phyloP scores from a whole-genome alignment of 805 yeast species.

The Candida andamanensis region DNA sequence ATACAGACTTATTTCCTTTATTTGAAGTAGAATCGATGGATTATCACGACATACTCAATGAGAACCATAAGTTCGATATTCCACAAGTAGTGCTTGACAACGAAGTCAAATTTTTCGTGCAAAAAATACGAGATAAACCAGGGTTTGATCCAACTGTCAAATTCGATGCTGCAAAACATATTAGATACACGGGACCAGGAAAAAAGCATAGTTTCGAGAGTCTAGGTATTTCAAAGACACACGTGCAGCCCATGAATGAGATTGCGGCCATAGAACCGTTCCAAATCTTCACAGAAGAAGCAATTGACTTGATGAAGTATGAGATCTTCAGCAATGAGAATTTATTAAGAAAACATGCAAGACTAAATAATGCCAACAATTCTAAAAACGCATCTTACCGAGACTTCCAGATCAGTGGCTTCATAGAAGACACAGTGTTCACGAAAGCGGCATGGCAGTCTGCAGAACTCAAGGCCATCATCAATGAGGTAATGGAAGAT shows the following conservation, averaged over 20 bases:
- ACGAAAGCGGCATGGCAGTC: conserved; percentile 20
- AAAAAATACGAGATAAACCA: conserved; percentile 3
- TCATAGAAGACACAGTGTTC: conserved; percentile 17
- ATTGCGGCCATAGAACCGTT: conserved; percentile 28
- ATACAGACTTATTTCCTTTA: too few relatives aligned
- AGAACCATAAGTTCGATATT: conserved; percentile 4
- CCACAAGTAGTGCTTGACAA: conserved; percentile 5
- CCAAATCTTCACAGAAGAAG: conserved; percentile 23
- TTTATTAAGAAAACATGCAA: conserved; percentile 16
- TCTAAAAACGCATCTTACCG: conserved; percentile 17
- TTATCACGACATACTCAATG: conserved; percentile 4
- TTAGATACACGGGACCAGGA: conserved; percentile 19
- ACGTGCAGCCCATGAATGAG: conserved; percentile 23
- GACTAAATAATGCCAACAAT: conserved; percentile 15
- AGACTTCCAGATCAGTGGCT: conserved; percentile 25
- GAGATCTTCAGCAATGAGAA: conserved; percentile 17
- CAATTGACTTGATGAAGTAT: conserved; percentile 20
- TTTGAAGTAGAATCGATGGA: not conserved
- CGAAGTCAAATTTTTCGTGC: conserved; percentile 3
- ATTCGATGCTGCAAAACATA: conserved; percentile 12
- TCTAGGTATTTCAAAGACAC: conserved; percentile 28
- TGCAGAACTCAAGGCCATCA: conserved; percentile 18
- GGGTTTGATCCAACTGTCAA: conserved; percentile 7
- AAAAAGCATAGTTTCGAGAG: conserved; percentile 32
- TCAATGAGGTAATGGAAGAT: conserved; percentile 17